Conservation (phyloP, 257 asterid genomes). For the Jaltomata sinuosa region DNA sequence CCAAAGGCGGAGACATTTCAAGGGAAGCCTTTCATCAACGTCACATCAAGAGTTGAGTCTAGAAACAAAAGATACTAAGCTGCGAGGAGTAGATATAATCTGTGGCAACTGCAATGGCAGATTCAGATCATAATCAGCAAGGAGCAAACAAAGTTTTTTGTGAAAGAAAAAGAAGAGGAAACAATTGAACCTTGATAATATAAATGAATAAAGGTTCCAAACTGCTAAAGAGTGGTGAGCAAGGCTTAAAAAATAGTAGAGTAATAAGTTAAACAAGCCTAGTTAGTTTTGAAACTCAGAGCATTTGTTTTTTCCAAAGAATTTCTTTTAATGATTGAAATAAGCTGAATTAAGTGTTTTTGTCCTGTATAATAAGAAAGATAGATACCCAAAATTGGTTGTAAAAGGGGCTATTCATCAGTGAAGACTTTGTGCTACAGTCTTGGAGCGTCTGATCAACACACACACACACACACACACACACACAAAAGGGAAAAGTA, state of each 20-base stretch:
- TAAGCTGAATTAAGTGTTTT: no score
- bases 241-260: no score
- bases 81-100: background rate
- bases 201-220: background rate
- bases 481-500: no score
- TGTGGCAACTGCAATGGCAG: background rate
- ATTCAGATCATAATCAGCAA: background rate
- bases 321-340: no score
- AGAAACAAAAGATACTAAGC: background rate
- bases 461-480: no score
- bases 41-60: background rate
- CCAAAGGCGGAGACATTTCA: background rate
- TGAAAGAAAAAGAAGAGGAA: background rate
- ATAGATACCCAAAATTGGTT: no score
- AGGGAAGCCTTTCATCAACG: constrained; percentile 4
- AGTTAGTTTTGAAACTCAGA: background rate
- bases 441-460: no score
- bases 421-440: no score
- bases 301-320: no score
- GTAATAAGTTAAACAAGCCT: background rate
- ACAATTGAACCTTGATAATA: background rate
- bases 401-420: no score
- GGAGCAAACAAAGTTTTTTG: background rate
- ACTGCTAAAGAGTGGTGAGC: background rate
- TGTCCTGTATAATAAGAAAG: no score